Evolutionary conservation across 495 filamentous ascomycete species (phyloP).

Genomic region (Trichoderma asperelloides): DNA sequence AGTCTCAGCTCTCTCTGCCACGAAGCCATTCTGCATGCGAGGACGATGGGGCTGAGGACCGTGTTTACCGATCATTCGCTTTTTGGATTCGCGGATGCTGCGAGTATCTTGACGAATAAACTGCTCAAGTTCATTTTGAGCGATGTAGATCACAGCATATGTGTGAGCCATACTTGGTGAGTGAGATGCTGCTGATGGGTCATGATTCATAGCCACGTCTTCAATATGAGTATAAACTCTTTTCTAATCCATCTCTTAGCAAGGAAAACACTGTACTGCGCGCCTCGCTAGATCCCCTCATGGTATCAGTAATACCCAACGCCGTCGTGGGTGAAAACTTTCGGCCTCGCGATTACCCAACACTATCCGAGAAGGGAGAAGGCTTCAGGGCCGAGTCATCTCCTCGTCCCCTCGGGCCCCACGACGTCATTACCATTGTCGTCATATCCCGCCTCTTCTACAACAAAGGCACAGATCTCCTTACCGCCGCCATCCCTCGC

Average conservation of each 20-base stretch:
- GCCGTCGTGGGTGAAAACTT: slow-evolving; percentile 97
- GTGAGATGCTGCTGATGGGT: slow-evolving; percentile 14
- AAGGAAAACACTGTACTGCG: slow-evolving; percentile 97
- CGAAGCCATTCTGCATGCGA: slow-evolving; percentile 88
- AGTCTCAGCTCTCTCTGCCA: slow-evolving; percentile 87
- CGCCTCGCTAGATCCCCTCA: slow-evolving; percentile 87
- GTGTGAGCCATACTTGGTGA: slow-evolving; percentile 95
- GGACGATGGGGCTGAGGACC: slow-evolving; percentile 92
- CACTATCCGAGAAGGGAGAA: slow-evolving; percentile 22
- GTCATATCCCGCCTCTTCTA: slow-evolving; percentile 97
- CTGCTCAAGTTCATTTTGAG: slow-evolving; percentile 91
- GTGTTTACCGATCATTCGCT: slow-evolving; percentile 98
- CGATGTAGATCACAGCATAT: slow-evolving; percentile 96
- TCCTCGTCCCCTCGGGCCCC: slow-evolving; percentile 55
- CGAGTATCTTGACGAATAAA: slow-evolving; percentile 93
- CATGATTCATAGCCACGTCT: too few species aligned
- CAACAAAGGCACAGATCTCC: slow-evolving; percentile 94
- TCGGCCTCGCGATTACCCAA: slow-evolving; percentile 49
- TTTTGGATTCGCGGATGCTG: slow-evolving; percentile 95
- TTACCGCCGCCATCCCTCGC: slow-evolving; percentile 88
- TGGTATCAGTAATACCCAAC: slow-evolving; percentile 97
- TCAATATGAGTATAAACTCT: too few species aligned
- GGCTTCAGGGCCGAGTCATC: slow-evolving; percentile 21
- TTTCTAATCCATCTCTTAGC: slow-evolving; percentile 34
- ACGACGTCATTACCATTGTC: slow-evolving; percentile 88